phyloP scores from a whole-genome alignment of 2,329 filamentous ascomycete genomes.

The Pseudopyrenochaeta lycopersici region DNA sequence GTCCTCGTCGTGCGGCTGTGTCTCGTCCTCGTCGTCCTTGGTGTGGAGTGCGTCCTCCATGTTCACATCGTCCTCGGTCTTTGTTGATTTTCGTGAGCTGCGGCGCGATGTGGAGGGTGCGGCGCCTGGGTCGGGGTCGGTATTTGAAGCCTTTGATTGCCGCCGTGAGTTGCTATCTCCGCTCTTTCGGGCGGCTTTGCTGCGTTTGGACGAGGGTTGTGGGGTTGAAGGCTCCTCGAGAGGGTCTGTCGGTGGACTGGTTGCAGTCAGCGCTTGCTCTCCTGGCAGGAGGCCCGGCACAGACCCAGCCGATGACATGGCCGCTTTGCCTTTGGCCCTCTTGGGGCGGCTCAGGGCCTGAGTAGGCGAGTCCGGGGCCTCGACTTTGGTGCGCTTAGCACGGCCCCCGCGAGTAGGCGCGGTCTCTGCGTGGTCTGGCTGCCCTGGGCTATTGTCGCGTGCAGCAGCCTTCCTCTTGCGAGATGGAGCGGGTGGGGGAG shows the following conservation, averaged over 20 bases:
- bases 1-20: slow-evolving; percentile 36
- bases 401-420: slow-evolving; percentile 46
- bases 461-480: slow-evolving; percentile 80
- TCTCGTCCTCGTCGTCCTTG: slow-evolving; percentile 64
- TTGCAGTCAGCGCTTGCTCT: slow-evolving; percentile 29
- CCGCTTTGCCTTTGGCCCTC: slow-evolving; percentile 68
- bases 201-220: slow-evolving; percentile 72
- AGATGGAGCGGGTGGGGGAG: slow-evolving; percentile 57
- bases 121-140: slow-evolving; percentile 32
- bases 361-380: slow-evolving; percentile 59
- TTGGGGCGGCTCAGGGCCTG: slow-evolving; percentile 59
- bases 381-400: slow-evolving; percentile 70
- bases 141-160: slow-evolving; percentile 26
- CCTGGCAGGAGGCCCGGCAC: slow-evolving; percentile 31
- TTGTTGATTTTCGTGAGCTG: slow-evolving; percentile 42
- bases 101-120: slow-evolving; percentile 43
- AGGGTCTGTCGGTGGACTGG: slow-evolving; percentile 70
- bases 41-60: slow-evolving; percentile 75
- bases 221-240: slow-evolving; percentile 68
- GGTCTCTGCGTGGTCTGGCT: slow-evolving; percentile 48
- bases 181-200: slow-evolving; percentile 80
- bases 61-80: slow-evolving; percentile 69
- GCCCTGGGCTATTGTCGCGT: slow-evolving; percentile 54
- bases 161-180: slow-evolving; percentile 43
- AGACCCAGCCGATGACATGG: slow-evolving; percentile 79